Base-by-base conservation (phyloP, 495 filamentous ascomycete genomes). In the Neurospora terricola region DNA sequence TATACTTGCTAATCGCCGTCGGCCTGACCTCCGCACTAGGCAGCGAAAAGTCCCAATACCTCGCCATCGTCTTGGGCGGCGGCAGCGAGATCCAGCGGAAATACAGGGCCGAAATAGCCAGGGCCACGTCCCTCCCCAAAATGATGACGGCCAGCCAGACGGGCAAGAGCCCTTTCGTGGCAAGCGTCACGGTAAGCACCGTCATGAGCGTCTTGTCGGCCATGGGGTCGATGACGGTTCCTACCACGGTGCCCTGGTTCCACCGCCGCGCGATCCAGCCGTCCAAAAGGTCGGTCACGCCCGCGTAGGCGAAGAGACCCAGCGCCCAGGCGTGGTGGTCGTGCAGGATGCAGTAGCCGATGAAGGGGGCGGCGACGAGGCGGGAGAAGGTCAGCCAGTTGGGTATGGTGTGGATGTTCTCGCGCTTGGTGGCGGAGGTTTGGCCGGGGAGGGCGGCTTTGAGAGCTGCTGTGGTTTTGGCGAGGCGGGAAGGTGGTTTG, bases 11-110 rank as follows among this genome's bases (percentile, higher is more conserved):
- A 75, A 99, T 93, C 18, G 85, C 88, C 0, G 96, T 99, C 0
- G 96, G 96, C 75, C 91, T 91, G 5, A 99, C 96, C 81, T 98
- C 96, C 1, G 96, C 96, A 66, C 89, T 92, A 0, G 96, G 96
- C 21, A 99, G 87, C 12, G 90, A 92, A 77, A 98, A 98, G 79
- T 99, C 96, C 96, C 96, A 99, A 80, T 98, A 99, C n/a, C 96
- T 85, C 16, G 86, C 82, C 81, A 97, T 91, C 0, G 96, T 98
- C 81, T 97, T 97, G 6, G 96, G 96, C 0, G 92, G 90, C 2
- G 96, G 96, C 27, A 99, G 87, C 4, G 92, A 94, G 69, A 97
- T 96, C 89, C 93, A 99, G 42, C 96, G 90, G 78, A 94, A 98
- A 81, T 98, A 99, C 72, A 99, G 89, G 2, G 96, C 96, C 10